Base-by-base conservation (phyloP, 768 basidiomycete species). In the Collybia nuda region DNA sequence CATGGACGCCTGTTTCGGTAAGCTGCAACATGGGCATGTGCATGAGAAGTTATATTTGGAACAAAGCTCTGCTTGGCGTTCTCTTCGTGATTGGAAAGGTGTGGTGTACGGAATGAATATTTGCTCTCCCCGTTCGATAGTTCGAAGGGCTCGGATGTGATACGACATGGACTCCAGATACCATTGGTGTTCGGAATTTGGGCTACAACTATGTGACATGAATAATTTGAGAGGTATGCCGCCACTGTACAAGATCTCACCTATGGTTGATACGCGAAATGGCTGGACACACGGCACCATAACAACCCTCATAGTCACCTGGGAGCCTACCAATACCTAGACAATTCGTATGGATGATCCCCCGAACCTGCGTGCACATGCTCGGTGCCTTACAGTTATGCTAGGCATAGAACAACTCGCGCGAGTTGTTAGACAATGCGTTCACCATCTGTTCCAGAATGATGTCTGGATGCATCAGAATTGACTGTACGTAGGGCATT, bases 21-120 rank as follows among this genome's bases (percentile, higher is more conserved):
- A 40, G 11, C 29, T 17, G 21, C 61, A 62, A 23, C 36, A 47
- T 12, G 51, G 14, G 22, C 61, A 62, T 32, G 28, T 37, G 39
- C 61, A 62, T 6, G 22, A 52, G 48, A 61, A 62, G 23, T 35
- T 15, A 23, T 58, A 58, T 46, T 56, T 54, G 2, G 26, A 28
- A 17, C 6, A 26, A 23, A 58, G 29, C 12, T n/a, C 1, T 23
- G 15, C 17, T n/a, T 54, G 57, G 15, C 59, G 50, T n/a, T 50
- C 17, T 28, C 43, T 21, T 15, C 54, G 55, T 7, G 52, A 18
- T 1, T 19, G 8, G 32, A 48, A 40, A 5, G 40, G 22, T 41
- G 32, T 5, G 41, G 47, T 21, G 29, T 63, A 61, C 6, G 50
- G 24, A 26, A 63, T 51, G 7, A 26, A 26, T 26, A 7, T 26